These are phyloP conservation scores for Suillus paluster DNA, from an alignment of 768 basidiomycete species.

Conservation along the genomic window DNA sequence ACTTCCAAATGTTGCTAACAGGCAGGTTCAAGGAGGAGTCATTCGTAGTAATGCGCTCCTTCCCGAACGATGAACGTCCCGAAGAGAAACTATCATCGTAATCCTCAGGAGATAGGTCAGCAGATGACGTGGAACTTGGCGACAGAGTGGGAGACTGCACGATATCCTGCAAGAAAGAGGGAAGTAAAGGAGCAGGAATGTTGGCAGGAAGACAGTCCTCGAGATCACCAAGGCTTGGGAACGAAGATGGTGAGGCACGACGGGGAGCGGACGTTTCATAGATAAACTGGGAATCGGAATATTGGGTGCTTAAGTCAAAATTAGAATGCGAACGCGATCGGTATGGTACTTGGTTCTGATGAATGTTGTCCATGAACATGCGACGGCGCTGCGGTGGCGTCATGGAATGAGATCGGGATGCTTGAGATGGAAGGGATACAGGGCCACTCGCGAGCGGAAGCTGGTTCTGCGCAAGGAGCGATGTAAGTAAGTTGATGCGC, in stretches of 20 bases:
- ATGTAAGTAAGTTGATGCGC: conserved; percentile 78
- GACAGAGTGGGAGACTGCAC: conserved; percentile 71
- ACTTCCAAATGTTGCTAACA: conserved; percentile 65
- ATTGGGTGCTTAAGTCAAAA: conserved; percentile 50
- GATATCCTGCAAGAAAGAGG: conserved; percentile 78
- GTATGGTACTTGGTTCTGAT: conserved; percentile 40
- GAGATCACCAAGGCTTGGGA: conserved; percentile 33
- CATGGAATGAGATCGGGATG: conserved; percentile 47
- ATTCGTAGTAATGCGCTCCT: conserved; percentile 29
- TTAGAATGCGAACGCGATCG: conserved; percentile 53
- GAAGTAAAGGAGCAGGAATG: conserved; percentile 59
- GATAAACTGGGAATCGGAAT: conserved; percentile 55
- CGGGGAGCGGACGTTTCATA: conserved; percentile 66
- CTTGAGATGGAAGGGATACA: conserved; percentile 20
- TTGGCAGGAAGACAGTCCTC: conserved; percentile 26
- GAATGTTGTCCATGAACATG: conserved; percentile 42
- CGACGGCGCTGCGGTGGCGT: conserved; percentile 51
- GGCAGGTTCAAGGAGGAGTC: conserved; percentile 36
- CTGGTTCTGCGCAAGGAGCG: conserved; percentile 67
- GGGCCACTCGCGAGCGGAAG: conserved; percentile 26
- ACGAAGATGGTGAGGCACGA: conserved; percentile 46
- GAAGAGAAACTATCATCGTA: conserved; percentile 41
- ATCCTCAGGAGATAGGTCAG: conserved; percentile 69
- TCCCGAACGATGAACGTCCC: conserved; percentile 28
- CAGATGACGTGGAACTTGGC: conserved; percentile 65